phyloP scores from a whole-genome alignment of 163 green algal genomes.

The Scenedesmus sp. region DNA sequence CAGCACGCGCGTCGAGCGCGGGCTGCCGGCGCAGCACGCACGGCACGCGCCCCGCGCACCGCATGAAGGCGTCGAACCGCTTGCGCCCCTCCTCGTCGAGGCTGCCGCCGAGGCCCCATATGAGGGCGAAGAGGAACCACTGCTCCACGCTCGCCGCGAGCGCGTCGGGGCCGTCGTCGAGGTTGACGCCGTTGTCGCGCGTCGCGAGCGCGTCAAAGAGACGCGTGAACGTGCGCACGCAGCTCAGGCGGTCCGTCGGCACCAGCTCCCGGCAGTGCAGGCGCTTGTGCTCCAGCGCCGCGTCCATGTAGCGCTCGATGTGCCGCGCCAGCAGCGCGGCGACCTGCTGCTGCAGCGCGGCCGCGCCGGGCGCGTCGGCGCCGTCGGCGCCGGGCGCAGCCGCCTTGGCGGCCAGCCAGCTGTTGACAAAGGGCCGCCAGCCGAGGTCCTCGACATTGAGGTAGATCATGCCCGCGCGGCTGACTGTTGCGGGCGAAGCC shows the following conservation, averaged over 20 bases:
- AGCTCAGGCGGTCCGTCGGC: conserved; percentile 72
- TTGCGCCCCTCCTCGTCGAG: conserved; percentile 80
- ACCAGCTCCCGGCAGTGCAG: conserved; percentile 78
- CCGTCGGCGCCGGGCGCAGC: background rate
- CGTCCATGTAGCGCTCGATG: conserved; percentile 85
- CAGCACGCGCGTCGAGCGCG: too few species aligned
- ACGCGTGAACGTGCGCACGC: conserved; percentile 69
- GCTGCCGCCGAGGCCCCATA: conserved; percentile 83
- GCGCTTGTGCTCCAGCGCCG: conserved; percentile 77
- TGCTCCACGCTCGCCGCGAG: conserved; percentile 66
- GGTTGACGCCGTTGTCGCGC: conserved; percentile 67
- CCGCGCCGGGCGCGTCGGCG: background rate
- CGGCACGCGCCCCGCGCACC: background rate
- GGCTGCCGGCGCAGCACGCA: too few species aligned
- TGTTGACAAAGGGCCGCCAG: conserved; percentile 80
- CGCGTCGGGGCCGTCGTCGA: conserved; percentile 56
- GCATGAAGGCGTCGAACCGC: conserved; percentile 78
- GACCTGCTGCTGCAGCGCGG: conserved; percentile 17
- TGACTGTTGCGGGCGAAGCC: conserved; percentile 88
- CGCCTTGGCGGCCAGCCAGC: conserved; percentile 62
- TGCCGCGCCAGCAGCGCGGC: conserved; percentile 65
- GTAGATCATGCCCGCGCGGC: conserved; percentile 92
- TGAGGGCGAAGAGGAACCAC: conserved; percentile 85
- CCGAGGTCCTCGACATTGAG: conserved; percentile 89
- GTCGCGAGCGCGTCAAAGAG: conserved; percentile 83